Evolutionary conservation across 108 stramenopile species (phyloP).

Genomic region (Pseudonitzschia multistriata): DNA sequence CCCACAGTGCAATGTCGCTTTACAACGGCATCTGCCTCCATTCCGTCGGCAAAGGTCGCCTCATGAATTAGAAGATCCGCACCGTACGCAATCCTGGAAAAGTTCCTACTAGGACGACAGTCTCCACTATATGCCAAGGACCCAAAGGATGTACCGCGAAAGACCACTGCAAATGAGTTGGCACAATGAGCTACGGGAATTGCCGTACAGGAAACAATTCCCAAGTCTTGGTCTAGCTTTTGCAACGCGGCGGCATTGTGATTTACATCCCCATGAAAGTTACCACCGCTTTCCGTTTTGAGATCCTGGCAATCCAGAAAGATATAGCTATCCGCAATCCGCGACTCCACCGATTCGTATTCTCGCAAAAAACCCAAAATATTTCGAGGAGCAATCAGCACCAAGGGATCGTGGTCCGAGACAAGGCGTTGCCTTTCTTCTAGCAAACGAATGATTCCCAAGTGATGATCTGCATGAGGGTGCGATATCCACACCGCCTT

Average conservation of each 20-base stretch:
- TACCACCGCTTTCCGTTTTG: background rate
- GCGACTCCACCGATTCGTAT: constrained; percentile 59
- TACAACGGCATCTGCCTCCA: constrained; percentile 81
- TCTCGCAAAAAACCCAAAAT: constrained; percentile 77
- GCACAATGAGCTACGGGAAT: constrained; percentile 90
- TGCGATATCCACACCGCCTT: constrained; percentile 95
- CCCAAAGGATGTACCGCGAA: constrained; percentile 76
- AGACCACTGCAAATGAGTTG: constrained; percentile 83
- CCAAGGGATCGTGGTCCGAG: constrained; percentile 43
- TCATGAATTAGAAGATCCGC: constrained; percentile 94
- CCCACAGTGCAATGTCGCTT: constrained; percentile 93
- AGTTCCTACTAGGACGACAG: constrained; percentile 83
- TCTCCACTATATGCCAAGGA: constrained; percentile 91
- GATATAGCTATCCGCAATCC: constrained; percentile 55
- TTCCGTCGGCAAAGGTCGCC: constrained; percentile 96
- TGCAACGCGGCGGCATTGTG: constrained; percentile 15
- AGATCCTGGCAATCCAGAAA: constrained; percentile 72
- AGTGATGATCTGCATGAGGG: constrained; percentile 97
- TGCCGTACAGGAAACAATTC: constrained; percentile 50
- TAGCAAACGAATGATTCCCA: constrained; percentile 87
- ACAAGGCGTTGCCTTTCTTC: constrained; percentile 50
- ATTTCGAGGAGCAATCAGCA: constrained; percentile 84
- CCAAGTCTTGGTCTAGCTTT: constrained; percentile 47
- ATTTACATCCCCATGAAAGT: background rate
- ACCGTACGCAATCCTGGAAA: constrained; percentile 62